Evolutionary conservation across 768 basidiomycete genomes (phyloP).

Genomic region (Xanthoconium stramineum): DNA sequence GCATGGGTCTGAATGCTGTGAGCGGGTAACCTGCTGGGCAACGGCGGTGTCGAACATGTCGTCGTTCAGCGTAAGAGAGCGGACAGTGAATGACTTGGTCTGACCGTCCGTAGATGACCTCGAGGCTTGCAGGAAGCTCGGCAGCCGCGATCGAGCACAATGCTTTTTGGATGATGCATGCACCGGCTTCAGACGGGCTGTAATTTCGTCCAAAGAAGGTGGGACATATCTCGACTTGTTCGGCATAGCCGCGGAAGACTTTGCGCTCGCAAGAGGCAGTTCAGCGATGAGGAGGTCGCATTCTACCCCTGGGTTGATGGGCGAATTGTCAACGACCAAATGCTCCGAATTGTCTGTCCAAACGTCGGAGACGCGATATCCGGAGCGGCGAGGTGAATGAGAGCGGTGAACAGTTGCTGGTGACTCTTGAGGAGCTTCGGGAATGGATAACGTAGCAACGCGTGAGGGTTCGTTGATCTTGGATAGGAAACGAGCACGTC

Average conservation of each 20-base stretch:
- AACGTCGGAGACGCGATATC: slow-evolving; percentile 55
- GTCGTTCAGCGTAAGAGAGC: slow-evolving; percentile 20
- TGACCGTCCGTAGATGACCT: slow-evolving; percentile 19
- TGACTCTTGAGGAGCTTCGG: slow-evolving; percentile 68
- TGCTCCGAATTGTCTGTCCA: slow-evolving; percentile 17
- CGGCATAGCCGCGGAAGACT: slow-evolving; percentile 1
- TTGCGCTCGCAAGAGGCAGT: slow-evolving; percentile 14
- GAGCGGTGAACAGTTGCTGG: slow-evolving; percentile 67
- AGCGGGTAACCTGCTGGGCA: slow-evolving; percentile 18
- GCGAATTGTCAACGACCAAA: neutral
- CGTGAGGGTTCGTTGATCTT: slow-evolving; percentile 69
- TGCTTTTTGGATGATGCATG: slow-evolving; percentile 18
- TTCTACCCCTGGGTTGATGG: slow-evolving; percentile 38
- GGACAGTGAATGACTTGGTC: slow-evolving; percentile 37
- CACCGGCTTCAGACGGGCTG: slow-evolving; percentile 48
- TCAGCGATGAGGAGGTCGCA: slow-evolving; percentile 42
- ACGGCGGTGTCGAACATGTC: slow-evolving; percentile 4
- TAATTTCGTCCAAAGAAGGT: slow-evolving; percentile 77
- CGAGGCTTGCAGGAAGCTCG: slow-evolving; percentile 29
- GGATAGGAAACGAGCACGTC: slow-evolving; percentile 72
- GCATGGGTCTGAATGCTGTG: slow-evolving; percentile 34
- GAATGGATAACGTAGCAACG: slow-evolving; percentile 51
- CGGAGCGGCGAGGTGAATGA: slow-evolving; percentile 63
- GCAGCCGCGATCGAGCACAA: slow-evolving; percentile 28
- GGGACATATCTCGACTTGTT: slow-evolving; percentile 29